Conservation (phyloP, 768 basidiomycete species). For the Rhizopogon rudus region DNA sequence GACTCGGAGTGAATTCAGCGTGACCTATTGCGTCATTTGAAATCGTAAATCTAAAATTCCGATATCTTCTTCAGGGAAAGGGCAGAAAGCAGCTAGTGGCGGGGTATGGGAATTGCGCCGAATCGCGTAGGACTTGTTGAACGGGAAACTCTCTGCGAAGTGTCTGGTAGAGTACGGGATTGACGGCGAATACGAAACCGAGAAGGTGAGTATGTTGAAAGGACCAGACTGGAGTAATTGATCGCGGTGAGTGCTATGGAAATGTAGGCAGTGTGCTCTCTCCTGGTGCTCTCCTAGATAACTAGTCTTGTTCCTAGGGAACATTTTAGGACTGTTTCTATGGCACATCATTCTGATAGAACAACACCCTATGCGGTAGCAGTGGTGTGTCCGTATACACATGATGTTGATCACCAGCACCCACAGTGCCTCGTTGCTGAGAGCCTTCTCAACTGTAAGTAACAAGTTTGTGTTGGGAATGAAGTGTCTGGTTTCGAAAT, state of each 20-base stretch:
- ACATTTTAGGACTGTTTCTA: too few relatives aligned
- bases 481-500: too few relatives aligned
- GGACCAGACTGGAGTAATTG: background rate
- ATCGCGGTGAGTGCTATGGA: background rate
- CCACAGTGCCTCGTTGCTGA: too few relatives aligned
- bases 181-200: background rate
- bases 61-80: background rate
- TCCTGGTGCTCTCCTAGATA: background rate
- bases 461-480: too few relatives aligned
- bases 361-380: too few relatives aligned
- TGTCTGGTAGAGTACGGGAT: background rate
- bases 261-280: too few relatives aligned
- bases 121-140: conserved; percentile 3
- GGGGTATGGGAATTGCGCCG: conserved; percentile 2
- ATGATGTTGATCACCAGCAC: too few relatives aligned
- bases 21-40: background rate
- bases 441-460: too few relatives aligned
- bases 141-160: background rate
- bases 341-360: too few relatives aligned
- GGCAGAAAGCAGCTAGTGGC: background rate
- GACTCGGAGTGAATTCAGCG: conserved; percentile 9
- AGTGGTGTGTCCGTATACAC: too few relatives aligned
- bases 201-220: background rate
- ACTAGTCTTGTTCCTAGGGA: background rate
- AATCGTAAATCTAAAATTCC: background rate